phyloP scores from a whole-genome alignment of 768 basidiomycete species.

The Exidia glandulosa region DNA sequence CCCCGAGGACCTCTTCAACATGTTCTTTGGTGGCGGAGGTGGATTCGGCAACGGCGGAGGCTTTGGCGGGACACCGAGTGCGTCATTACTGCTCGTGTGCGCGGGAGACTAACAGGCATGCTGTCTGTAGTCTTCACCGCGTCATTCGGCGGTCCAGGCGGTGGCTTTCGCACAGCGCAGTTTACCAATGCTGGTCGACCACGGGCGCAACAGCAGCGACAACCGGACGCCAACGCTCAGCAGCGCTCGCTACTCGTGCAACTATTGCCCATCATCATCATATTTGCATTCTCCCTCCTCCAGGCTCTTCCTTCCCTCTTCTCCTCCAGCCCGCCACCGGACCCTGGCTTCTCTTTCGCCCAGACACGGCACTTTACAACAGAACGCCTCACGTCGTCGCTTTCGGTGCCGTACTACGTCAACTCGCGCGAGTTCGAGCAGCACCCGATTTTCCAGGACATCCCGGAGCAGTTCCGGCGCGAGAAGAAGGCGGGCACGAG shows the following conservation, averaged over 20 bases:
- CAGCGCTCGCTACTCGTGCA: conserved; percentile 60
- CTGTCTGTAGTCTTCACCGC: conserved; percentile 53
- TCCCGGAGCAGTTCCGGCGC: conserved; percentile 54
- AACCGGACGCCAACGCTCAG: conserved; percentile 27
- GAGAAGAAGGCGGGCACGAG: conserved; percentile 13
- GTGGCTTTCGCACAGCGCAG: conserved; percentile 68
- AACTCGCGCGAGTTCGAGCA: conserved; percentile 61
- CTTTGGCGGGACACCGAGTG: conserved; percentile 25
- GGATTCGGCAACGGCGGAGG: conserved; percentile 30
- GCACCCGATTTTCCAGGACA: conserved; percentile 50
- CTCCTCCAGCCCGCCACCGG: conserved; percentile 51
- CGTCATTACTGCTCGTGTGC: background rate
- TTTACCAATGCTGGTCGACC: conserved; percentile 29
- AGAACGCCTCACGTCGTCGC: conserved; percentile 57
- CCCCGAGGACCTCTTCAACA: conserved; percentile 94
- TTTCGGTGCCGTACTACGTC: conserved; percentile 77
- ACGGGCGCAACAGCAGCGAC: conserved; percentile 23
- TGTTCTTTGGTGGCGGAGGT: conserved; percentile 86
- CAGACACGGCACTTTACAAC: conserved; percentile 48
- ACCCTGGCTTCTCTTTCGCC: conserved; percentile 70
- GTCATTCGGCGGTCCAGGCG: conserved; percentile 51
- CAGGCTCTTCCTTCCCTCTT: conserved; percentile 74
- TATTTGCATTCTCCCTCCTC: conserved; percentile 76
- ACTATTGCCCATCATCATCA: conserved; percentile 71
- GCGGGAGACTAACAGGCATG: conserved; percentile 1